Percentiles rank a stretch among this genome's conserved stretches.
Conservation (phyloP, 768 basidiomycete genomes). For the Suillus placidus region DNA sequence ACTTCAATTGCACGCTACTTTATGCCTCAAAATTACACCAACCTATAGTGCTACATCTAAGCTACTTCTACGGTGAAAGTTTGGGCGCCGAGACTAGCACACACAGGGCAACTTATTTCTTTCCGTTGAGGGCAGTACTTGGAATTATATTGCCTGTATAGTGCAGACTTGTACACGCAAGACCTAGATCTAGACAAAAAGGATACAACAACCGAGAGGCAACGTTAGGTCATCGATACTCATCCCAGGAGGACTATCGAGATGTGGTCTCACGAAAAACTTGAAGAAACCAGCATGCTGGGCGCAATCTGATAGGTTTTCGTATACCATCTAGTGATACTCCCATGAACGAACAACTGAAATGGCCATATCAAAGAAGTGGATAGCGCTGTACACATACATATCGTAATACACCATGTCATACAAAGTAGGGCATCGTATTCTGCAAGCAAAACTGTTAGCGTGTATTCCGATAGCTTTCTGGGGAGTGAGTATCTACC, state of each 20-base stretch:
- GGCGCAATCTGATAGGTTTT: not conserved
- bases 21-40: not conserved
- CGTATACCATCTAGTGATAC: not conserved
- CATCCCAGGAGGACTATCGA: not conserved
- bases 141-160: not conserved
- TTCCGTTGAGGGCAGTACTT: not conserved
- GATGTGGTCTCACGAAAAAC: not conserved
- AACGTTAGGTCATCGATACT: not conserved
- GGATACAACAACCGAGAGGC: not conserved
- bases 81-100: not conserved
- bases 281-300: not conserved
- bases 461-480: not conserved
- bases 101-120: not conserved
- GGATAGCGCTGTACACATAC: conserved; percentile 5
- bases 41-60: not conserved
- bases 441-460: conserved; percentile 36
- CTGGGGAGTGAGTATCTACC: conserved; percentile 26
- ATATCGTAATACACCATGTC: conserved; percentile 13
- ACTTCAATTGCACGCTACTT: not conserved
- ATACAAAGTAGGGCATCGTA: conserved; percentile 60
- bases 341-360: not conserved
- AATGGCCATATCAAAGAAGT: not conserved
- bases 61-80: not conserved
- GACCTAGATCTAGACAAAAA: not conserved
- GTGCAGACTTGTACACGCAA: not conserved